A percentile compares a stretch with the other conserved stretches of the same genome.
Evolutionary conservation across 192 early-diverging fungal genomes (phyloP).

Genomic region (Coemansia sp.): DNA sequence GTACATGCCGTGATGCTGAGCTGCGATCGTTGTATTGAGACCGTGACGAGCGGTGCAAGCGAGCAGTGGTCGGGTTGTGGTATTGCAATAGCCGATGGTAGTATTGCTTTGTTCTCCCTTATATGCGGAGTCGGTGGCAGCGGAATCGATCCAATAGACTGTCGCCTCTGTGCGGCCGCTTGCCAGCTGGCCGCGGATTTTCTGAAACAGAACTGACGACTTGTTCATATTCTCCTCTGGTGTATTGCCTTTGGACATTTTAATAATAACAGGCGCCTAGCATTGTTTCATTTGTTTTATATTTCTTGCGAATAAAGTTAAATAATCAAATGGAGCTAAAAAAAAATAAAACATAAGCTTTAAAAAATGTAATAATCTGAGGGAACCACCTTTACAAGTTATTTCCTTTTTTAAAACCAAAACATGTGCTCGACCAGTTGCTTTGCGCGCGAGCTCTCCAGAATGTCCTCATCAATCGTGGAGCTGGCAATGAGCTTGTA

Average conservation of each 20-base stretch:
- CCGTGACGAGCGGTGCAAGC: background rate
- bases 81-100: background rate
- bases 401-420: slow-evolving; percentile 20
- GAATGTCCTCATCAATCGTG: slow-evolving; percentile 64
- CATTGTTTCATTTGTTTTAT: background rate
- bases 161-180: background rate
- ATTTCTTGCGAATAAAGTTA: background rate
- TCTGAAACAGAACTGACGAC: background rate
- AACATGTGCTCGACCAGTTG: slow-evolving; percentile 48
- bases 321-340: too few species aligned
- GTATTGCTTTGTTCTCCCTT: background rate
- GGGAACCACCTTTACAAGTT: too few species aligned
- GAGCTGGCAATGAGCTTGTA: slow-evolving; percentile 41
- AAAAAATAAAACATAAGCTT: background rate
- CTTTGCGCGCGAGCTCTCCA: slow-evolving; percentile 41
- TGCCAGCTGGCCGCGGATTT: background rate
- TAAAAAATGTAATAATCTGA: too few species aligned
- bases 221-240: background rate
- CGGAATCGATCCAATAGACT: background rate
- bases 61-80: background rate
- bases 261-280: background rate
- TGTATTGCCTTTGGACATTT: background rate
- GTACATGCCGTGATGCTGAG: background rate
- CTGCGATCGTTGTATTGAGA: background rate
- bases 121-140: background rate